Evolutionary conservation across 73 alveolate species (phyloP).

Genomic region (Paramecium biaurelia): DNA sequence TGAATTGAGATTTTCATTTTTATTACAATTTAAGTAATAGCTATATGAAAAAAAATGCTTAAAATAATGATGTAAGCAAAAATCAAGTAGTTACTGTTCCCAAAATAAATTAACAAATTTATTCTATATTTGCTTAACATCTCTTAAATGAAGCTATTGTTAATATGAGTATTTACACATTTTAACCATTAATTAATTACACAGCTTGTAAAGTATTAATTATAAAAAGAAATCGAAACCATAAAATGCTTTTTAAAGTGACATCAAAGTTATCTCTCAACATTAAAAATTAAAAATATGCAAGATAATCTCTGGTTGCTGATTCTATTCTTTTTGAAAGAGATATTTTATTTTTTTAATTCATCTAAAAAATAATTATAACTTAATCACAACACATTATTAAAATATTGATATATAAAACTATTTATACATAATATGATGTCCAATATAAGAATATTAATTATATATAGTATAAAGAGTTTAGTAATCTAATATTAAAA

Average conservation of each 20-base stretch:
- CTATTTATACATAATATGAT: background rate
- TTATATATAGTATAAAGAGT: too few relatives aligned
- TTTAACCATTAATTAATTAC: background rate
- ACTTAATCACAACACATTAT: background rate
- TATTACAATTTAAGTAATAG: background rate
- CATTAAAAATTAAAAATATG: background rate
- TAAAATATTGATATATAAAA: background rate
- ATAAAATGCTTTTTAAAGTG: background rate
- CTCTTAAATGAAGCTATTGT: background rate
- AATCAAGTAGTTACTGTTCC: background rate
- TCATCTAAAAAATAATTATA: background rate
- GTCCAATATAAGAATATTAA: background rate
- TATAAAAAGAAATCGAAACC: background rate
- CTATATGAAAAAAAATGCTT: background rate
- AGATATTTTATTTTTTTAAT: background rate
- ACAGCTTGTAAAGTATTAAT: background rate
- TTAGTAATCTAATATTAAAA: background rate
- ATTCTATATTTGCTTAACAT: background rate
- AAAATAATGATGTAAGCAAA: background rate
- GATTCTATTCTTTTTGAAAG: background rate
- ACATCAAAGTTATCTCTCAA: background rate
- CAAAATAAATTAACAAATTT: background rate
- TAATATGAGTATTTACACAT: background rate
- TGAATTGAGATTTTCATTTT: background rate
- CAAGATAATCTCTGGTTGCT: background rate